phyloP scores from a whole-genome alignment of 177 flowering plant species.

The Telopea speciosissima region DNA sequence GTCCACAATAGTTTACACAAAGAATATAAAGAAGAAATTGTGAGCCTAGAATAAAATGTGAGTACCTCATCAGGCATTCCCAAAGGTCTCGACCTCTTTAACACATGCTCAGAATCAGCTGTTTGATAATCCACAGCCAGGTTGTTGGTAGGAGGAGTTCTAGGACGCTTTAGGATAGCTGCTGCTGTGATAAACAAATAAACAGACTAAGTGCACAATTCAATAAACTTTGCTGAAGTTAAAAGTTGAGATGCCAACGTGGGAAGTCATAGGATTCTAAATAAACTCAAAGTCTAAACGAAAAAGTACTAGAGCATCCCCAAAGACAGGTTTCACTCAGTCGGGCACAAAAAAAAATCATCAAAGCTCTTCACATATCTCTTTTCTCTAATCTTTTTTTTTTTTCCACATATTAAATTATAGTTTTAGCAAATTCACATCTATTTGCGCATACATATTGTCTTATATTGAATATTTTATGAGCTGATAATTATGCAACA shows the following conservation, averaged over 20 bases:
- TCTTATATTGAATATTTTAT: neutral
- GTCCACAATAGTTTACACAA: neutral
- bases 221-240: neutral
- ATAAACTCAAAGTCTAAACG: too few species aligned
- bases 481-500: neutral
- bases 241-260: neutral
- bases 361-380: too few species aligned
- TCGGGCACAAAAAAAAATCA: too few species aligned
- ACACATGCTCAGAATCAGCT: slow-evolving; percentile 77
- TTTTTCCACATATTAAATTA: too few species aligned
- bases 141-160: slow-evolving; percentile 68
- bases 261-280: too few species aligned
- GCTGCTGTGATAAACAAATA: slow-evolving; percentile 21
- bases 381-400: too few species aligned
- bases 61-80: slow-evolving; percentile 79
- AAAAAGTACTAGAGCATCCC: too few species aligned
- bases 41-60: neutral
- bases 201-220: neutral
- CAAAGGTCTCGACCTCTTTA: slow-evolving; percentile 71
- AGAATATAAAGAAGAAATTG: neutral
- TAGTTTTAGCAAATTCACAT: too few species aligned
- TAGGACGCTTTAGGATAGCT: slow-evolving; percentile 71
- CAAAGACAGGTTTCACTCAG: too few species aligned
- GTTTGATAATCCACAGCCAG: slow-evolving; percentile 74
- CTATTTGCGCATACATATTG: neutral